Evolutionary conservation across 768 basidiomycete genomes (phyloP).

Genomic region (Xerocomellus intermedius): DNA sequence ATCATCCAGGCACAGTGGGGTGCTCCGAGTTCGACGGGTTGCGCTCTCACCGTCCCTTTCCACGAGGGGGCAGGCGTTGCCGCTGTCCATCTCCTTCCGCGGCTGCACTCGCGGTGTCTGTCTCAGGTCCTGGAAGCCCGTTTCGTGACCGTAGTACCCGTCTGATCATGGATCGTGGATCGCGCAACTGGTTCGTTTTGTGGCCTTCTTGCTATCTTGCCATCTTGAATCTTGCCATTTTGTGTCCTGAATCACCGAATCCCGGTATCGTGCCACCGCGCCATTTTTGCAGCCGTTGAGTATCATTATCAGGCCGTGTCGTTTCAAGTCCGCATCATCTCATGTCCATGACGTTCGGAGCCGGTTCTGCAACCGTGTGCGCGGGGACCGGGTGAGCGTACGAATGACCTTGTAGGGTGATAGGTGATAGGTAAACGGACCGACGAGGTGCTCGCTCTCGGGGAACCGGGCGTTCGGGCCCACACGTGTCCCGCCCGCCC

Average conservation of each 20-base stretch:
- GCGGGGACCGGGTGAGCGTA: background rate
- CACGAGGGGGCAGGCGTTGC: background rate
- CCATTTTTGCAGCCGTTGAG: background rate
- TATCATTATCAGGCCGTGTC: background rate
- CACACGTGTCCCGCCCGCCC: too few species aligned
- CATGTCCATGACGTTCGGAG: background rate
- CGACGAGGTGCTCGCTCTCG: background rate
- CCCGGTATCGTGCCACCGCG: background rate
- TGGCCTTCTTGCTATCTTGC: background rate
- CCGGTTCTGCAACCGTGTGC: background rate
- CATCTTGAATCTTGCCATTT: background rate
- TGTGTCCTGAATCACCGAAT: background rate
- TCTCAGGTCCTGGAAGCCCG: conserved; percentile 2
- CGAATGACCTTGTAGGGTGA: background rate
- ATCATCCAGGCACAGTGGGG: background rate
- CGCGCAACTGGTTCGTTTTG: background rate
- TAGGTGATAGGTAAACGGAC: background rate
- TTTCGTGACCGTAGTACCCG: background rate
- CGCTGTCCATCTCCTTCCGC: background rate
- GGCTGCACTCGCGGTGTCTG: background rate
- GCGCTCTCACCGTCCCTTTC: conserved; percentile 5
- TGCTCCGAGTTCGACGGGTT: conserved; percentile 12
- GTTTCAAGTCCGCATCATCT: background rate
- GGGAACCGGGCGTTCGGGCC: background rate
- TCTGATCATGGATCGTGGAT: conserved; percentile 6